Evolutionary conservation across 306 rosid genomes (phyloP).

Genomic region (Gastrolobium villosum): DNA sequence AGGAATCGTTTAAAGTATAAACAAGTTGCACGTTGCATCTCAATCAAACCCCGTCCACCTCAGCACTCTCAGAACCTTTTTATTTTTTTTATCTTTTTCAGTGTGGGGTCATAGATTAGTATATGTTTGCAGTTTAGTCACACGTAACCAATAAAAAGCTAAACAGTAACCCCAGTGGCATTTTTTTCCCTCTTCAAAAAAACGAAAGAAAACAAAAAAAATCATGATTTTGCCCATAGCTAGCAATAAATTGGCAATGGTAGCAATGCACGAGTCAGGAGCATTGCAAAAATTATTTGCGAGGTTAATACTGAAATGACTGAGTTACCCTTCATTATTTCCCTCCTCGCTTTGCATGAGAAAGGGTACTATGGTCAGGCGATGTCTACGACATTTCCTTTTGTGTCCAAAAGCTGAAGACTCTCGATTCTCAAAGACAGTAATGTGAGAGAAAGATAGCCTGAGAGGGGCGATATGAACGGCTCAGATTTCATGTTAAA

Average conservation of each 20-base stretch:
- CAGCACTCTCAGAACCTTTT: slow-evolving; percentile 28
- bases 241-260: not conserved
- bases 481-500: slow-evolving; percentile 31
- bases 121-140: slow-evolving; percentile 7
- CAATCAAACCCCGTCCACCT: slow-evolving; percentile 20
- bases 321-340: slow-evolving; percentile 3
- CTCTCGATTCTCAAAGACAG: not conserved
- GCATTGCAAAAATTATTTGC: not conserved
- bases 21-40: slow-evolving; percentile 61
- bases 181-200: not conserved
- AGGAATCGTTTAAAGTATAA: slow-evolving; percentile 50
- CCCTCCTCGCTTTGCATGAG: too few relatives aligned
- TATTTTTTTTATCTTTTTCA: slow-evolving; percentile 44
- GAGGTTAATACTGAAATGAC: not conserved
- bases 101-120: slow-evolving; percentile 53
- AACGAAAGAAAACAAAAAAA: not conserved
- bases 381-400: slow-evolving; percentile 55
- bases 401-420: slow-evolving; percentile 55
- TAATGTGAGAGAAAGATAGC: not conserved
- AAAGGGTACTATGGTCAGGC: slow-evolving; percentile 53
- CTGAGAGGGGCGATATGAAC: slow-evolving; percentile 25
- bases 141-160: slow-evolving; percentile 21
- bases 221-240: too few relatives aligned
- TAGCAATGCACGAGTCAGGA: slow-evolving; percentile 1
- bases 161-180: not conserved